Evolutionary conservation across 139 green algal species (phyloP).

Genomic region (Bryopsis sp.): DNA sequence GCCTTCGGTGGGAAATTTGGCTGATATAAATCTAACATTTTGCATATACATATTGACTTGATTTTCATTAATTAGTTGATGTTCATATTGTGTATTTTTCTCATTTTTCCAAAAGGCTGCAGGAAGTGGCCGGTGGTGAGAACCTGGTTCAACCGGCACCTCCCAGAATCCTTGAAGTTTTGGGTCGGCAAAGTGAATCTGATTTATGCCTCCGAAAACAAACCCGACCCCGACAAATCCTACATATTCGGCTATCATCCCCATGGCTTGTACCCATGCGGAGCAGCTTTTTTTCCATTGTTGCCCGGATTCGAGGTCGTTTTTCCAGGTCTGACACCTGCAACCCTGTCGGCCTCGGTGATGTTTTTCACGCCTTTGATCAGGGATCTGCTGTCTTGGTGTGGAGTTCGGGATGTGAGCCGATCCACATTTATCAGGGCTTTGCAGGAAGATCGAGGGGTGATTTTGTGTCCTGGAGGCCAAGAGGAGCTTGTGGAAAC

Average conservation of each 20-base stretch:
- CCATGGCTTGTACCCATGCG: conserved; percentile 72
- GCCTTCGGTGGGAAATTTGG: too few species aligned
- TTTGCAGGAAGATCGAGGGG: conserved; percentile 45
- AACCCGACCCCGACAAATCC: conserved; percentile 24
- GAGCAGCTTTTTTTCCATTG: conserved; percentile 59
- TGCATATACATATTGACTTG: too few species aligned
- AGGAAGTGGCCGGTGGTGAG: conserved; percentile 50
- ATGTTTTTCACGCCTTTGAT: conserved; percentile 53
- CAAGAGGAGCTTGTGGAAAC: conserved; percentile 71
- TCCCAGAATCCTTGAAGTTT: conserved; percentile 40
- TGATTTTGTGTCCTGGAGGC: conserved; percentile 74
- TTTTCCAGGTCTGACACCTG: conserved; percentile 19
- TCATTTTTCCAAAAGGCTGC: conserved; percentile 29
- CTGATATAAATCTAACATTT: too few species aligned
- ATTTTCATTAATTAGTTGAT: neutral
- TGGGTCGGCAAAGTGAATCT: conserved; percentile 61
- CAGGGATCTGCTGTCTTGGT: conserved; percentile 48
- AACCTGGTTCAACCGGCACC: conserved; percentile 41
- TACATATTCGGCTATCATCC: conserved; percentile 73
- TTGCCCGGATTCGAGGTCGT: conserved; percentile 49
- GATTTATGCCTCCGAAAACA: conserved; percentile 21
- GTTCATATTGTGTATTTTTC: neutral
- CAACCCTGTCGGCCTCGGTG: conserved; percentile 47
- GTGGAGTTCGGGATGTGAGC: conserved; percentile 48
- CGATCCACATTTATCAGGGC: conserved; percentile 50